Evolutionary conservation across 768 basidiomycete genomes (phyloP).

Genomic region (Tubosaeta brunneosetosa): DNA sequence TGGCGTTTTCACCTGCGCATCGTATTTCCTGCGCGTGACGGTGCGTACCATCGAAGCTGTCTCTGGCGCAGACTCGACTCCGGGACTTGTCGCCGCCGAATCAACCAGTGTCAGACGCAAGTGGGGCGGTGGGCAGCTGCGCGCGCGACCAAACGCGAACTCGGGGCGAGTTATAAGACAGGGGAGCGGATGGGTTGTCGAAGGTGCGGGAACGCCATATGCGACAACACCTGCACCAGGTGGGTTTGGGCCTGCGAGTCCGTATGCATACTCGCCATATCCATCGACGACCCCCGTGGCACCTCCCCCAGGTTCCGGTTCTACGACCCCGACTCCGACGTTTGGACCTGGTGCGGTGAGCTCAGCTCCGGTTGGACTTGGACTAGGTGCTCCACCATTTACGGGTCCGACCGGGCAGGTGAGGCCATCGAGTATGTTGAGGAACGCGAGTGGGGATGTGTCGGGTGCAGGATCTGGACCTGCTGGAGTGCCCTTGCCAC

Average conservation of each 20-base stretch:
- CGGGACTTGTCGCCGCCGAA: constrained; percentile 61
- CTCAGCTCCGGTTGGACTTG: constrained; percentile 27
- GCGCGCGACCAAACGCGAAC: constrained; percentile 42
- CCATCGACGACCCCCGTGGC: constrained; percentile 8
- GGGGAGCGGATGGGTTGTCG: constrained; percentile 57
- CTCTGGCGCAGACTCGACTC: constrained; percentile 45
- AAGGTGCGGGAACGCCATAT: constrained; percentile 40
- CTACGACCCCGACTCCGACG: constrained; percentile 27
- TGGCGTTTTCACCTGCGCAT: constrained; percentile 82
- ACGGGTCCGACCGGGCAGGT: neutral
- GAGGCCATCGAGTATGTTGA: constrained; percentile 11
- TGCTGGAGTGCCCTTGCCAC: constrained; percentile 13
- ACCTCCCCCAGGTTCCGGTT: neutral
- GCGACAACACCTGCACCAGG: constrained; percentile 32
- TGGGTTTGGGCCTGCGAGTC: constrained; percentile 23
- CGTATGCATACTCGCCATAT: constrained; percentile 32
- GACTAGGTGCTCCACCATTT: constrained; percentile 25
- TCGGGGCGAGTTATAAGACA: constrained; percentile 47
- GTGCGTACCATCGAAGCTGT: constrained; percentile 64
- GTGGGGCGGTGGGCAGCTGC: constrained; percentile 64
- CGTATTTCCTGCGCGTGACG: constrained; percentile 66
- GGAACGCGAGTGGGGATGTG: constrained; percentile 14
- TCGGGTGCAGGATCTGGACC: constrained; percentile 1
- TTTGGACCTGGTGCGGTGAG: constrained; percentile 28
- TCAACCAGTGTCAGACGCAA: constrained; percentile 59